These are phyloP conservation scores for Yamadazyma triangularis DNA, from an alignment of 1,139 yeast species.

Conservation along the genomic window DNA sequence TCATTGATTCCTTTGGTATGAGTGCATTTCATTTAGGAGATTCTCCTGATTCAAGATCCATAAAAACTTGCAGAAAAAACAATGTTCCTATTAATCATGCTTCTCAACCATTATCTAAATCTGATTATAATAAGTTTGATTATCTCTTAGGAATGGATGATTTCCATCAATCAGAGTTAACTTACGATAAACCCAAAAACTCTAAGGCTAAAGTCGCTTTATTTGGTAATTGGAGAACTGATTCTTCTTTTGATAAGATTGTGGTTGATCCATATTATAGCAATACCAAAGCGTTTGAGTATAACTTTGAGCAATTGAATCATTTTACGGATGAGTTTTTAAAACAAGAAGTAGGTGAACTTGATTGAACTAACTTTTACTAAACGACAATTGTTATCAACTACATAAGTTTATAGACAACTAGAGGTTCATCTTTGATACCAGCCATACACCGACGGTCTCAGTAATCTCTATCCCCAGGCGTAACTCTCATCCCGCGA, in stretches of 20 bases:
- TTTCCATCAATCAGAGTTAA: slow-evolving; percentile 56
- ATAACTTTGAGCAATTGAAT: slow-evolving; percentile 65
- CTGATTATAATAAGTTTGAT: slow-evolving; percentile 69
- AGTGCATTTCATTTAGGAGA: slow-evolving; percentile 83
- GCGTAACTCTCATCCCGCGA: slow-evolving; percentile 3
- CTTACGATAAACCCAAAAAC: slow-evolving; percentile 54
- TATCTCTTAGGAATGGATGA: slow-evolving; percentile 86
- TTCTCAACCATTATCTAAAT: slow-evolving; percentile 63
- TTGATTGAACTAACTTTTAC: background rate
- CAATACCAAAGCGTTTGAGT: slow-evolving; percentile 76
- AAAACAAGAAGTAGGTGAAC: slow-evolving; percentile 37
- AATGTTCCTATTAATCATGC: slow-evolving; percentile 71
- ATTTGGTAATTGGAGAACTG: slow-evolving; percentile 76
- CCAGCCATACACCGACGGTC: no score
- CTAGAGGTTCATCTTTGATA: no score
- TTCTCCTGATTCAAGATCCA: slow-evolving; percentile 71
- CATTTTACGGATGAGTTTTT: slow-evolving; percentile 71
- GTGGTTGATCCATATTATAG: slow-evolving; percentile 95
- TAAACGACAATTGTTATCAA: no score
- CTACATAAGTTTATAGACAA: no score
- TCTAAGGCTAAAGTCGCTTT: slow-evolving; percentile 49
- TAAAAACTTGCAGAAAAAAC: slow-evolving; percentile 61
- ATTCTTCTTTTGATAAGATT: slow-evolving; percentile 43
- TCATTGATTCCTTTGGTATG: slow-evolving; percentile 86
- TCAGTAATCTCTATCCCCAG: no score